Evolutionary conservation across 2,329 filamentous ascomycete genomes (phyloP).

Genomic region (Polychaeton citri): DNA sequence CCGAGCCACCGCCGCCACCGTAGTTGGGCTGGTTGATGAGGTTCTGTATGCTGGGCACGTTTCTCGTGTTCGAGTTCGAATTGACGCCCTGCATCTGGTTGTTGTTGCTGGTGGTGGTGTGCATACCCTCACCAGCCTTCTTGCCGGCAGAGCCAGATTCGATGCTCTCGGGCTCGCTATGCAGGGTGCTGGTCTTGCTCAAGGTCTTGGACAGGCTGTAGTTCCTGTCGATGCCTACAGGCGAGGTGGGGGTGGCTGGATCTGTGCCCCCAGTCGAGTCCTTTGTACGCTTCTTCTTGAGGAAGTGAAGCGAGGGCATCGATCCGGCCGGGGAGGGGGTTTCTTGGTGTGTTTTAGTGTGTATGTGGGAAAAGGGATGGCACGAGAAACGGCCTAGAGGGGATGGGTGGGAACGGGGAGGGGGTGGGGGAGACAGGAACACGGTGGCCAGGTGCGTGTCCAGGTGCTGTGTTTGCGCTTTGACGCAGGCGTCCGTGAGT

Average conservation of each 20-base stretch:
- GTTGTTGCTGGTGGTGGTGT: conserved; percentile 9
- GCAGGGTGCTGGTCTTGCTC: conserved; percentile 21
- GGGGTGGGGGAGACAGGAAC: too few species aligned
- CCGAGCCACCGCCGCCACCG: conserved; percentile 16
- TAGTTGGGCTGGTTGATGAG: conserved; percentile 57
- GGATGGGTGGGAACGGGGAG: too few species aligned
- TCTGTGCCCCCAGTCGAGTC: conserved; percentile 52
- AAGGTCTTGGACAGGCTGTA: conserved; percentile 34
- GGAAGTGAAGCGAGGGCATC: conserved; percentile 92
- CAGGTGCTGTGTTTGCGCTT: too few species aligned
- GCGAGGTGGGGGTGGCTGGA: conserved; percentile 53
- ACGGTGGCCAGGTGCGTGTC: too few species aligned
- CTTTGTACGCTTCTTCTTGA: conserved; percentile 98
- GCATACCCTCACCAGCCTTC: conserved; percentile 2
- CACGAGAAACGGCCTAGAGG: too few species aligned
- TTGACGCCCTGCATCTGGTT: conserved; percentile 23
- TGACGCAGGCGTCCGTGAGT: too few species aligned
- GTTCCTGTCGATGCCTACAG: conserved; percentile 34
- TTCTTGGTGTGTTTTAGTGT: too few species aligned
- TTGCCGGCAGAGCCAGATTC: not conserved
- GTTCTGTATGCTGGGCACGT: conserved; percentile 70
- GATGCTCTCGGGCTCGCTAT: conserved; percentile 15
- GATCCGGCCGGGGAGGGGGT: conserved; percentile 7
- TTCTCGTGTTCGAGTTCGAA: conserved; percentile 34
- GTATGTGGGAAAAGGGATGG: too few species aligned